A percentile compares a stretch with the other conserved stretches of the same genome.
Evolutionary conservation across 1,284 basidiomycete genomes (phyloP).

Genomic region (Afroboletus lepidellus): DNA sequence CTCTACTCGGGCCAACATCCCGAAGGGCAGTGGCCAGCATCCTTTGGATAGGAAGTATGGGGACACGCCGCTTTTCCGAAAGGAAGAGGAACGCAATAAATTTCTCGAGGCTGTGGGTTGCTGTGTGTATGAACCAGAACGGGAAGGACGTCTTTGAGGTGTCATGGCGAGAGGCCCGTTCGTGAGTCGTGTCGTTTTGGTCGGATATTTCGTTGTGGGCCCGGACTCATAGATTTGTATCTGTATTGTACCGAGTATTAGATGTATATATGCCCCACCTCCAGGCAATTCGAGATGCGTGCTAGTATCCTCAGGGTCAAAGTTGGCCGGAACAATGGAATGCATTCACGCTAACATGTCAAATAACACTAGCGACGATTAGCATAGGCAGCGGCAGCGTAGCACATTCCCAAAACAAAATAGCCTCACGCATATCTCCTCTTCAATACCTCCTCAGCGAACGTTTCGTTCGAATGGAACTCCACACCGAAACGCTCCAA

Average conservation of each 20-base stretch:
- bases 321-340: too few relatives aligned
- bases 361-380: too few relatives aligned
- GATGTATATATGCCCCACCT: neutral
- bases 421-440: conserved; percentile 17
- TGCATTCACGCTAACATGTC: neutral
- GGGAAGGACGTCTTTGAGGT: conserved; percentile 9
- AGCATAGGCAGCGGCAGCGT: too few relatives aligned
- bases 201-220: neutral
- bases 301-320: too few relatives aligned
- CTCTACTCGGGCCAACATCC: conserved; percentile 18
- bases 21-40: conserved; percentile 17
- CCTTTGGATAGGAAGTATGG: conserved; percentile 37
- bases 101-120: conserved; percentile 51
- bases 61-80: conserved; percentile 40
- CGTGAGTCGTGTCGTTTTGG: neutral
- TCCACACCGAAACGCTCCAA: conserved; percentile 31
- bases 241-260: conserved; percentile 2
- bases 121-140: conserved; percentile 43
- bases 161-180: neutral
- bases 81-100: conserved; percentile 40
- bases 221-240: conserved; percentile 13
- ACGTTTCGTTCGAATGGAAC: conserved; percentile 25
- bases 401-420: too few relatives aligned
- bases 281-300: neutral
- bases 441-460: conserved; percentile 26